These are phyloP conservation scores for Canariomyces notabilis DNA, from an alignment of 2,329 filamentous ascomycete species.

Conservation along the genomic window DNA sequence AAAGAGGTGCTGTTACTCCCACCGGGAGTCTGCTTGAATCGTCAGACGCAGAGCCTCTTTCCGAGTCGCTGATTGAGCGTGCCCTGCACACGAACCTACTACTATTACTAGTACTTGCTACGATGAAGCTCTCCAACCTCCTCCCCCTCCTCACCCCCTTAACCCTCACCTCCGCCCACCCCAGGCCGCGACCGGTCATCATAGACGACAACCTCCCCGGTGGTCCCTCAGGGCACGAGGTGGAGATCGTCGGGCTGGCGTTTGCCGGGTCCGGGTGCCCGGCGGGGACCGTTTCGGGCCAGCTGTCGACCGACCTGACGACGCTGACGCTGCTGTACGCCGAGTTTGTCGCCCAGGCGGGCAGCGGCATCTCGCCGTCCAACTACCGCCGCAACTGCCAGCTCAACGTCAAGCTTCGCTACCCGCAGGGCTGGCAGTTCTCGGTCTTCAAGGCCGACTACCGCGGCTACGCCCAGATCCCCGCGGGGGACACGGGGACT, in stretches of 20 bases:
- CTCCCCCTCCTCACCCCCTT: conserved; percentile 15
- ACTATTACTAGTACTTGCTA: neutral
- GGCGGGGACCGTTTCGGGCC: conserved; percentile 23
- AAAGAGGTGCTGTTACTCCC: neutral
- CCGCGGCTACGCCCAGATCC: conserved; percentile 45
- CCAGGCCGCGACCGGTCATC: conserved; percentile 11
- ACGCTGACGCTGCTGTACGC: conserved; percentile 48
- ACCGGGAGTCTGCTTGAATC: neutral
- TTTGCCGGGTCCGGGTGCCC: conserved; percentile 29
- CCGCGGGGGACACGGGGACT: conserved; percentile 41
- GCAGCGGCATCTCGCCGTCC: conserved; percentile 36
- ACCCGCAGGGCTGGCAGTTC: conserved; percentile 49
- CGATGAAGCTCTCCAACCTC: conserved; percentile 14
- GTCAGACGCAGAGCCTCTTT: neutral
- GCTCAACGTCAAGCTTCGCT: conserved; percentile 46
- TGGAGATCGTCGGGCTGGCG: conserved; percentile 24
- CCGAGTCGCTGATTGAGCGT: neutral
- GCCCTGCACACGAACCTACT: neutral
- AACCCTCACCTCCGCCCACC: conserved; percentile 15
- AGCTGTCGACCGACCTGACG: conserved; percentile 26
- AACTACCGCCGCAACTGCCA: conserved; percentile 50
- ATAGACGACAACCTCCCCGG: conserved; percentile 5
- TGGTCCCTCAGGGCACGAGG: conserved; percentile 25
- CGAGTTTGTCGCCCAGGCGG: conserved; percentile 45
- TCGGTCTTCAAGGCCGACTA: conserved; percentile 47